These are phyloP conservation scores for Talaromyces pinophilus DNA, from an alignment of 2,329 filamentous ascomycete species.

Conservation along the genomic window DNA sequence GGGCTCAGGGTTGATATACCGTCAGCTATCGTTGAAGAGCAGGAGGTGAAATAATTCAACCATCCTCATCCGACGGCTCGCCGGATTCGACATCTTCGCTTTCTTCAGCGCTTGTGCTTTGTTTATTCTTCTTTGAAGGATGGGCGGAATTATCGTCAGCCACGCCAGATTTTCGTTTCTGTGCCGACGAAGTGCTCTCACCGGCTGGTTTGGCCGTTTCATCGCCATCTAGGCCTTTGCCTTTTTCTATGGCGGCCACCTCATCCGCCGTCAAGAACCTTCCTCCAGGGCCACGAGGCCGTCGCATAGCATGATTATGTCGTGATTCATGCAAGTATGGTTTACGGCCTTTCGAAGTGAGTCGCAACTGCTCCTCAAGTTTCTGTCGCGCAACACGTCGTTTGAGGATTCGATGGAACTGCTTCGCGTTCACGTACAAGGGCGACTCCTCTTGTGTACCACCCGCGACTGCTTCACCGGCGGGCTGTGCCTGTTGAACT, in stretches of 20 bases:
- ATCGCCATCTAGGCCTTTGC: conserved; percentile 45
- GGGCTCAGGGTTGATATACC: conserved; percentile 8
- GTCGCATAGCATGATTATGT: conserved; percentile 97
- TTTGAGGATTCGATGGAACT: conserved; percentile 97
- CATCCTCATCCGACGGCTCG: conserved; percentile 54
- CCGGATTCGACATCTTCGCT: conserved; percentile 52
- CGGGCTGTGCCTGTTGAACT: conserved; percentile 68
- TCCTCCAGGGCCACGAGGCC: conserved; percentile 88
- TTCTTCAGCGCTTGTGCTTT: conserved; percentile 53
- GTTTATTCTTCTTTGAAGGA: conserved; percentile 55
- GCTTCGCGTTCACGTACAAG: conserved; percentile 96
- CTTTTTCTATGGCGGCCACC: conserved; percentile 82
- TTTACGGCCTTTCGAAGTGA: conserved; percentile 94
- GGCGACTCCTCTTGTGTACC: conserved; percentile 80
- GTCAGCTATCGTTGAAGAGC: conserved; percentile 1
- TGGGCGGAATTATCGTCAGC: conserved; percentile 47
- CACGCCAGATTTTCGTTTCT: conserved; percentile 54
- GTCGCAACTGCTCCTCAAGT: conserved; percentile 84
- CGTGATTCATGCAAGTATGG: conserved; percentile 96
- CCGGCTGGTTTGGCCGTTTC: conserved; percentile 33
- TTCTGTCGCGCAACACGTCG: conserved; percentile 88
- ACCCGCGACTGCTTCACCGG: conserved; percentile 73
- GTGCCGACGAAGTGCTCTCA: conserved; percentile 40
- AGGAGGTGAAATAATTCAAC: conserved; percentile 30
- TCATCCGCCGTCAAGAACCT: conserved; percentile 96